phyloP scores from a whole-genome alignment of 768 basidiomycete genomes.

The Ramaria sp. region DNA sequence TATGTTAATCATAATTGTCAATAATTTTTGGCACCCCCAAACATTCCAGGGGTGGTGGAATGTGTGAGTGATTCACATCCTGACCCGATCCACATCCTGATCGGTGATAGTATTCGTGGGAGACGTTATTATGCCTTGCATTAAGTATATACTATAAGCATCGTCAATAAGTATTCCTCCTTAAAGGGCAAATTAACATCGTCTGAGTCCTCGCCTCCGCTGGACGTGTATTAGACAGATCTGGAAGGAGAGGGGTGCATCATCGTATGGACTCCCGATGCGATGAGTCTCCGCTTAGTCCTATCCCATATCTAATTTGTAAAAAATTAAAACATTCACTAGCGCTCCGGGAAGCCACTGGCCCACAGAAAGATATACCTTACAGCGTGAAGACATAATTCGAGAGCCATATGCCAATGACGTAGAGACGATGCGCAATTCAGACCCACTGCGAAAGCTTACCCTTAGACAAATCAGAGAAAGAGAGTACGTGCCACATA shows the following conservation, averaged over 20 bases:
- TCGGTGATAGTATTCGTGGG: too few relatives aligned
- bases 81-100: too few relatives aligned
- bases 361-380: conserved; percentile 6
- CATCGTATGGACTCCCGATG: conserved; percentile 7
- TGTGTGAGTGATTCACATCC: too few relatives aligned
- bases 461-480: not conserved
- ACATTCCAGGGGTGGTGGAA: too few relatives aligned
- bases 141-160: too few relatives aligned
- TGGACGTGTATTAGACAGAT: not conserved
- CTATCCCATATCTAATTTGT: not conserved
- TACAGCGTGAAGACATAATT: conserved; percentile 6
- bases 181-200: too few relatives aligned
- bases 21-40: too few relatives aligned
- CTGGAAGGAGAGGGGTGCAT: conserved; percentile 7
- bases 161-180: too few relatives aligned
- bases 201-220: too few relatives aligned
- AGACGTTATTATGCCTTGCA: too few relatives aligned
- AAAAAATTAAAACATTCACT: not conserved
- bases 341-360: not conserved
- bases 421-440: conserved; percentile 1
- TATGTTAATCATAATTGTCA: too few relatives aligned
- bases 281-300: not conserved
- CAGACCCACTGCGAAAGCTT: not conserved
- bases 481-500: not conserved
- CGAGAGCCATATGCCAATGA: not conserved